Percentiles rank a stretch among this genome's conserved stretches.
Evolutionary conservation across 495 filamentous ascomycete genomes (phyloP).

Genomic region (Aspergillus avenaceus): DNA sequence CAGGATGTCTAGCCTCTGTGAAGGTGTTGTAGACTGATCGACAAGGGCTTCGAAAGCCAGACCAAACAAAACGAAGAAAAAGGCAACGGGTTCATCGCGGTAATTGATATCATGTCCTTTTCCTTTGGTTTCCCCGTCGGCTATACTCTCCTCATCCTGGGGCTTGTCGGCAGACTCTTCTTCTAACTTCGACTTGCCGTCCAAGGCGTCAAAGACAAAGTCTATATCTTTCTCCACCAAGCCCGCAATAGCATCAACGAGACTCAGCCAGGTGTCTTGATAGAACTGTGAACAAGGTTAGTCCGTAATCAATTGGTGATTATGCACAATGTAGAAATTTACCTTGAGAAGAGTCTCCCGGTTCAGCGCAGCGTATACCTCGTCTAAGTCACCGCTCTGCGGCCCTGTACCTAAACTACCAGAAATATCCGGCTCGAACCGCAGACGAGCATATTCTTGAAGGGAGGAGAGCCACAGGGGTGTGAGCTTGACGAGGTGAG

Average conservation of each 20-base stretch:
- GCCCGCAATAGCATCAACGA: slow-evolving; percentile 96
- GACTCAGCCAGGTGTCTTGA: slow-evolving; percentile 93
- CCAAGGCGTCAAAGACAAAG: slow-evolving; percentile 93
- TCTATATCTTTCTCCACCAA: slow-evolving; percentile 96
- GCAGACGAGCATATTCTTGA: slow-evolving; percentile 85
- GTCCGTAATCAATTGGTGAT: background rate
- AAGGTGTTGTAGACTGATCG: slow-evolving; percentile 66
- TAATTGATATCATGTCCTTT: slow-evolving; percentile 83
- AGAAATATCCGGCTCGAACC: slow-evolving; percentile 96
- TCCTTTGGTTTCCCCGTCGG: slow-evolving; percentile 41
- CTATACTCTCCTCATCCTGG: slow-evolving; percentile 42
- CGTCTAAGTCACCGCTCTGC: slow-evolving; percentile 74
- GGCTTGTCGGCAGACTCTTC: slow-evolving; percentile 20
- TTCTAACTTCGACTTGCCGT: slow-evolving; percentile 59
- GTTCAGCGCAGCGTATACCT: slow-evolving; percentile 90
- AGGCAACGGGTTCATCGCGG: slow-evolving; percentile 94
- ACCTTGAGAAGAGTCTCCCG: slow-evolving; percentile 83
- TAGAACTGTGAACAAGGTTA: slow-evolving; percentile 65
- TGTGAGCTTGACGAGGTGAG: slow-evolving; percentile 81
- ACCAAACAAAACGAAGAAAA: slow-evolving; percentile 98
- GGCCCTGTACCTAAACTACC: slow-evolving; percentile 68
- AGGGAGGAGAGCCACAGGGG: slow-evolving; percentile 92
- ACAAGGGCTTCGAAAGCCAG: slow-evolving; percentile 94
- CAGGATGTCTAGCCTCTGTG: slow-evolving; percentile 85
- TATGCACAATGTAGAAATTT: slow-evolving; percentile 6